Conservation (phyloP, 139 green algal genomes). For the Chlamydomonas sp. region DNA sequence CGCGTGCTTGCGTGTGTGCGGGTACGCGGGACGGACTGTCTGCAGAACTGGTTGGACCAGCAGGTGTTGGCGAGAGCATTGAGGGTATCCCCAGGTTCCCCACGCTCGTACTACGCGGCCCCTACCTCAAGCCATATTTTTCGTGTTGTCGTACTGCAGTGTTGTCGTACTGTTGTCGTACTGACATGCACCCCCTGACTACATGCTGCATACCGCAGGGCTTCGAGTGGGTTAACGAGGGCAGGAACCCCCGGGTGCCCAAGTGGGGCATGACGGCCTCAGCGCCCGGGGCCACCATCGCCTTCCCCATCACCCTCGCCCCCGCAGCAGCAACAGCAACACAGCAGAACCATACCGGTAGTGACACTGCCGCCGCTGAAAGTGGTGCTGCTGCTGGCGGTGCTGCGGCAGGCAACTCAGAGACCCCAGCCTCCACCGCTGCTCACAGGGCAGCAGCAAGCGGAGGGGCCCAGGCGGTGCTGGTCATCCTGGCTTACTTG, state of each 20-base stretch:
- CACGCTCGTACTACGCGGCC: too few species aligned
- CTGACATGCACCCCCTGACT: too few species aligned
- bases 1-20: too few species aligned
- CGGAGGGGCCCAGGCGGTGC: neutral
- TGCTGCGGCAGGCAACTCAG: neutral
- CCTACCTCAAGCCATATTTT: too few species aligned
- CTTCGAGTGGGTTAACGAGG: slow-evolving; percentile 24
- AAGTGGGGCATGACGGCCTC: slow-evolving; percentile 26
- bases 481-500: slow-evolving; percentile 22
- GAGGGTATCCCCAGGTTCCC: too few species aligned
- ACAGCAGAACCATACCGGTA: neutral
- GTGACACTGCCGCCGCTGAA: neutral
- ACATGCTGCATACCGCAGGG: neutral
- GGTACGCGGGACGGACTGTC: too few species aligned
- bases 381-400: neutral
- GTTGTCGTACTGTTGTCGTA: too few species aligned
- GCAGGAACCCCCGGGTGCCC: neutral
- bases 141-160: too few species aligned
- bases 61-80: too few species aligned
- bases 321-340: neutral
- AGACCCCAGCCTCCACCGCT: neutral
- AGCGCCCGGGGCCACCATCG: neutral
- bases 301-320: neutral
- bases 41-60: too few species aligned
- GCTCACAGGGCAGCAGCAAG: too few species aligned